A percentile compares a stretch with the other conserved stretches of the same genome.
Evolutionary conservation across 2,329 filamentous ascomycete species (phyloP).

Genomic region (Ambrosiella beaveri): DNA sequence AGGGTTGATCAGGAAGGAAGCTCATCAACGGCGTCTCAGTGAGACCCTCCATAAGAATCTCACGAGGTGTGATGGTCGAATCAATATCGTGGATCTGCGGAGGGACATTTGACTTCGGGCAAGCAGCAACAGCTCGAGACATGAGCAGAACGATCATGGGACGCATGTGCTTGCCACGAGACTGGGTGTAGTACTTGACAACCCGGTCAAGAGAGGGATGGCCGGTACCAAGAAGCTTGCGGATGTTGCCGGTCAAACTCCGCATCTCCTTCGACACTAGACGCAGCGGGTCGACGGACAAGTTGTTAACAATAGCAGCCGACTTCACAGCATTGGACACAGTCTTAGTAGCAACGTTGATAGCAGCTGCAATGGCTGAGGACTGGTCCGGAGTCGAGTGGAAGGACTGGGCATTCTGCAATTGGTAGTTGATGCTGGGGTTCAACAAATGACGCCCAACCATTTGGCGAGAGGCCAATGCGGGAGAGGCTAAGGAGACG

Average conservation of each 20-base stretch:
- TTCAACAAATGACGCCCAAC: conserved; percentile 8
- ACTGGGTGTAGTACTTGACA: conserved; percentile 94
- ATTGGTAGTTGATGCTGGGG: conserved; percentile 10
- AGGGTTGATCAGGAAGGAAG: conserved; percentile 24
- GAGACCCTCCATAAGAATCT: conserved; percentile 63
- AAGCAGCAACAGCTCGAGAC: conserved; percentile 76
- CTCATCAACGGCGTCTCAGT: conserved; percentile 31
- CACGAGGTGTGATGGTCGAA: conserved; percentile 34
- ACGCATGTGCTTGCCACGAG: conserved; percentile 90
- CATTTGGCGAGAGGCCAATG: conserved; percentile 6
- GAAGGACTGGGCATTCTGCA: conserved; percentile 19
- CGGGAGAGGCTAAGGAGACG: not conserved
- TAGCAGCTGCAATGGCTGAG: conserved; percentile 62
- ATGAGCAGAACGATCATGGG: conserved; percentile 91
- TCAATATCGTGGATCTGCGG: conserved; percentile 31
- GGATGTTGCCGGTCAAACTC: conserved; percentile 83
- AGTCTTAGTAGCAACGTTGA: conserved; percentile 52
- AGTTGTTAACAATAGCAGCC: conserved; percentile 38
- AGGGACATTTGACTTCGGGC: conserved; percentile 35
- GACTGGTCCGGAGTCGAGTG: conserved; percentile 29
- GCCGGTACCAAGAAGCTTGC: conserved; percentile 79
- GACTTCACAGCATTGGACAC: conserved; percentile 50
- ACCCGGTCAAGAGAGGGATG: conserved; percentile 89
- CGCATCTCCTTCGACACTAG: conserved; percentile 95
- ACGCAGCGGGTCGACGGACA: conserved; percentile 72